These are phyloP conservation scores for Escallonia herrerae DNA, from an alignment of 129 eudicot genomes.

Conservation along the genomic window DNA sequence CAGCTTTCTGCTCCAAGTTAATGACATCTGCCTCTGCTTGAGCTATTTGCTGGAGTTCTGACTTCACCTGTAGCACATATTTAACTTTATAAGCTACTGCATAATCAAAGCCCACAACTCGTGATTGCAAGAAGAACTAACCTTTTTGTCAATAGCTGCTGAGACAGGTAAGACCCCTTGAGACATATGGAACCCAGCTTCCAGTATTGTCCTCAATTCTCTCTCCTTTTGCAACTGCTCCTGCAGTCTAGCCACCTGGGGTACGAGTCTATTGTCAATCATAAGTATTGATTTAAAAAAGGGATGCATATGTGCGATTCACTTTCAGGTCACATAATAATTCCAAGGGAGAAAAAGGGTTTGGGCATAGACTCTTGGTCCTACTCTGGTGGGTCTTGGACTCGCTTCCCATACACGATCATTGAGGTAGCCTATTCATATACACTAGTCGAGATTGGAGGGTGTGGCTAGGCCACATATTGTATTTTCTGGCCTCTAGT, in stretches of 20 bases:
- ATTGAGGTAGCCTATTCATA: no score
- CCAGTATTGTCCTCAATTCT: conserved; percentile 58
- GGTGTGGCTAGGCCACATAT: no score
- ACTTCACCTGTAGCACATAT: conserved; percentile 43
- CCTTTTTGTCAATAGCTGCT: conserved; percentile 60
- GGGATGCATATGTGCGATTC: neutral
- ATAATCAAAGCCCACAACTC: conserved; percentile 1
- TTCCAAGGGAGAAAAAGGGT: no score
- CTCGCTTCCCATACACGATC: no score
- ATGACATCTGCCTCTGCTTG: conserved; percentile 49
- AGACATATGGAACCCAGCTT: conserved; percentile 47
- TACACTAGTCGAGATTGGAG: no score
- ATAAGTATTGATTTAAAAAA: neutral
- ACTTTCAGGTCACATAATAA: no score
- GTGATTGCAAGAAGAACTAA: conserved; percentile 13
- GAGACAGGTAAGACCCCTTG: conserved; percentile 30
- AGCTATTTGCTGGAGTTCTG: conserved; percentile 52
- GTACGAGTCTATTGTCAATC: neutral
- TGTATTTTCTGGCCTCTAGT: no score
- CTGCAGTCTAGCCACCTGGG: conserved; percentile 63
- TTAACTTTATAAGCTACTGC: conserved; percentile 20
- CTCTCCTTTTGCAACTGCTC: conserved; percentile 69
- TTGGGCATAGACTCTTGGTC: no score
- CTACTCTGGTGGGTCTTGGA: no score
- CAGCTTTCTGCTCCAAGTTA: conserved; percentile 52